phyloP scores from a whole-genome alignment of 106 monocot genomes.

The Dendrobium chrysotoxum region DNA sequence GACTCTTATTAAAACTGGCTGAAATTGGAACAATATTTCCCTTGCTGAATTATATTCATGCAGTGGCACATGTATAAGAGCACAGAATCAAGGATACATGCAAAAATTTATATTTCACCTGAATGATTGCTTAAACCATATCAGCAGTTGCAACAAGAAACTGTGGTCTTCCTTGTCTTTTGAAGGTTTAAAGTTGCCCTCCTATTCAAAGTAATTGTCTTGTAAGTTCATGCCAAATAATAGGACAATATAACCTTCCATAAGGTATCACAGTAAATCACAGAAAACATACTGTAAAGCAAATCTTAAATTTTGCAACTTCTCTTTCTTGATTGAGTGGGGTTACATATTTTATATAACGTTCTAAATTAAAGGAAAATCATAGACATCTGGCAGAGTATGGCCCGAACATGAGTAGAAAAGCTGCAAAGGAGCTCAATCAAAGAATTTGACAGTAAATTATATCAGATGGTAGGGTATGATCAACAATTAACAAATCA shows the following conservation, averaged over 20 bases:
- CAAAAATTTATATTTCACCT: constrained; percentile 35
- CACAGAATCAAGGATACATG: neutral
- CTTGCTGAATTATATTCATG: neutral
- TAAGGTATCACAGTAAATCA: neutral
- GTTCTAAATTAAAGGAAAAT: neutral
- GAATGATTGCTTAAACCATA: constrained; percentile 93
- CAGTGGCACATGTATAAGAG: neutral
- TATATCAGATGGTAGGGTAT: neutral
- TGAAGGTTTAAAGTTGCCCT: constrained; percentile 72
- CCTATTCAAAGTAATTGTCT: constrained; percentile 33
- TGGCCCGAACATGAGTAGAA: neutral
- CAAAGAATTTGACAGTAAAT: neutral
- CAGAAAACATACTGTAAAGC: neutral
- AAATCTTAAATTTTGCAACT: neutral
- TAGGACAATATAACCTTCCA: constrained; percentile 1
- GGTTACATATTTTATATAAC: neutral
- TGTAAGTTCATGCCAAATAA: neutral
- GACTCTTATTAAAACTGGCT: neutral
- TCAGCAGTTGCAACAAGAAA: constrained; percentile 82
- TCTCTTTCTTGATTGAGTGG: neutral
- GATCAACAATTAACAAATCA: neutral
- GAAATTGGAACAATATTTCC: neutral
- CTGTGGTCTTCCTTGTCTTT: constrained; percentile 67
- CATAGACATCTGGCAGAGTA: neutral
- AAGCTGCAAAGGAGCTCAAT: neutral